Evolutionary conservation across 768 basidiomycete species (phyloP).

Genomic region (Boletales sp.): DNA sequence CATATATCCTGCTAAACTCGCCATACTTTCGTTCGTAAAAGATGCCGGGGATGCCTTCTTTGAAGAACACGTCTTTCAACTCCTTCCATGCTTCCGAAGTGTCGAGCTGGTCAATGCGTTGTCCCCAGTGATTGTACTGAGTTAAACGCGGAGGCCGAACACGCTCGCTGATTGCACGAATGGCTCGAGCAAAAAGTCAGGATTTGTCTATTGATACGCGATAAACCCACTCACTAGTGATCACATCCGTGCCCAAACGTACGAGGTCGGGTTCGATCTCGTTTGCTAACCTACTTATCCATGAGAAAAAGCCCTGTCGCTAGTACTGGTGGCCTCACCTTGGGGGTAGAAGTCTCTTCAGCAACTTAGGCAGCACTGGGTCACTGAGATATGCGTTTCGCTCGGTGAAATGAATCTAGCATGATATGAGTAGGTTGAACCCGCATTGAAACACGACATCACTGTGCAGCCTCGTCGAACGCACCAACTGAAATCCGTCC

Average conservation of each 20-base stretch:
- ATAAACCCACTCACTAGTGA: slow-evolving; percentile 42
- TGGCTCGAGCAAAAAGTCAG: slow-evolving; percentile 33
- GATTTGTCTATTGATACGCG: background rate
- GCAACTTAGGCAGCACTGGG: slow-evolving; percentile 54
- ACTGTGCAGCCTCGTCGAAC: slow-evolving; percentile 3
- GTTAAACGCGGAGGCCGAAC: slow-evolving; percentile 49
- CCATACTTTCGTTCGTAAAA: slow-evolving; percentile 62
- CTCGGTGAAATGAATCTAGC: slow-evolving; percentile 50
- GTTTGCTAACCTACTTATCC: slow-evolving; percentile 34
- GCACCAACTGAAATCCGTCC: slow-evolving; percentile 62
- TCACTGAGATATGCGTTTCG: slow-evolving; percentile 62
- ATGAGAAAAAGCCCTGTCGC: background rate
- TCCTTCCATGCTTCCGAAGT: slow-evolving; percentile 73
- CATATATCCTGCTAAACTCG: slow-evolving; percentile 58
- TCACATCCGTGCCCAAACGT: slow-evolving; percentile 53
- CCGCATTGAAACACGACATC: background rate
- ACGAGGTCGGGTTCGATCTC: slow-evolving; percentile 62
- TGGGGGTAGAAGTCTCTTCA: slow-evolving; percentile 54
- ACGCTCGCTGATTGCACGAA: slow-evolving; percentile 45
- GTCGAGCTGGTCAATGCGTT: slow-evolving; percentile 58
- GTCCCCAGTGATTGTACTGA: slow-evolving; percentile 76
- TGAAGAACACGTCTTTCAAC: slow-evolving; percentile 57
- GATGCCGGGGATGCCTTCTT: slow-evolving; percentile 66
- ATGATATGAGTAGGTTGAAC: background rate
- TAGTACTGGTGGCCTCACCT: slow-evolving; percentile 27